These are phyloP conservation scores for Cantharellus cinnabarinus DNA, from an alignment of 768 basidiomycete genomes.

Conservation along the genomic window DNA sequence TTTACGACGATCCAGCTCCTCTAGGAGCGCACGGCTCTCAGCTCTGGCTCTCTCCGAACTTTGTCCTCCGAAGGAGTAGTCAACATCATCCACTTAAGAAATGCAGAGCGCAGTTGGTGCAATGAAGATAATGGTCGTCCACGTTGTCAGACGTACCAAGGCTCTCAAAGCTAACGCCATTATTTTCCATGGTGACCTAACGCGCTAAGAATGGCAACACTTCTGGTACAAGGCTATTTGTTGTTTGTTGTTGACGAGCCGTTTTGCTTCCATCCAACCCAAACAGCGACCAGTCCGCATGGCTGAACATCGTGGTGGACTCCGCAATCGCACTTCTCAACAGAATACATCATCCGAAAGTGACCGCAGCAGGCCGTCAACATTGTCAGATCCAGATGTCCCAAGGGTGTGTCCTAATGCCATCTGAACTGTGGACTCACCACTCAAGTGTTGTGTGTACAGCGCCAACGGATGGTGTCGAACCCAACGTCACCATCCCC, in stretches of 20 bases:
- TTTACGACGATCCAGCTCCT: conserved; percentile 96
- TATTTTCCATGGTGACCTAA: too few species aligned
- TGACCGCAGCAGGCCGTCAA: not conserved
- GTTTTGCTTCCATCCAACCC: too few species aligned
- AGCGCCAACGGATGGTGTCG: not conserved
- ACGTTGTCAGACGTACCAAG: not conserved
- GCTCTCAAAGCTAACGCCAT: not conserved
- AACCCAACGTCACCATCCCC: not conserved
- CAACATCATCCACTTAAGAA: conserved; percentile 8
- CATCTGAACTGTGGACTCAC: not conserved
- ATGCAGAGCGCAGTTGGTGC: not conserved
- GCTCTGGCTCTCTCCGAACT: conserved; percentile 19
- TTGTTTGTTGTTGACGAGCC: too few species aligned
- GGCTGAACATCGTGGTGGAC: not conserved
- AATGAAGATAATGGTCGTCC: not conserved
- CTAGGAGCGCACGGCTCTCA: conserved; percentile 59
- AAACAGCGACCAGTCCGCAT: too few species aligned
- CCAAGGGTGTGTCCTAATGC: not conserved
- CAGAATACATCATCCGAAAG: not conserved
- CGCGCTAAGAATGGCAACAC: too few species aligned
- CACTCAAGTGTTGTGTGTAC: not conserved
- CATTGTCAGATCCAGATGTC: not conserved
- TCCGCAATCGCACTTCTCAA: not conserved
- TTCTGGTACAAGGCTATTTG: too few species aligned
- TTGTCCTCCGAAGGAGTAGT: conserved; percentile 9